Evolutionary conservation across 768 basidiomycete species (phyloP).

Genomic region (Lactarius tabidus): DNA sequence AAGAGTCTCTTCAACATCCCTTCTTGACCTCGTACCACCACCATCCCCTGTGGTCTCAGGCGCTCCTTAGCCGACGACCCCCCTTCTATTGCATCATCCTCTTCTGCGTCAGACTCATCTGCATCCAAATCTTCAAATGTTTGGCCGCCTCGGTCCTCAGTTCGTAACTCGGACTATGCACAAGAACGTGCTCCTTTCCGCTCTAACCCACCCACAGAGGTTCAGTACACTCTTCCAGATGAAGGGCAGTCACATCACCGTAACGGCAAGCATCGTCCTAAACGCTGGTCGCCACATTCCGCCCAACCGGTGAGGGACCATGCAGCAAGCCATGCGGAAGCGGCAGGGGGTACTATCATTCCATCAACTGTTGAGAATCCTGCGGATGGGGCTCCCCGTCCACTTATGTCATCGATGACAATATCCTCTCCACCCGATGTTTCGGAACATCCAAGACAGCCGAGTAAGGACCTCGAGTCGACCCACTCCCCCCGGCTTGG

Average conservation of each 20-base stretch:
- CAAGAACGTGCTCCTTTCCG: not conserved
- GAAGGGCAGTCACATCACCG: not conserved
- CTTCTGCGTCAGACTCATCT: conserved; percentile 11
- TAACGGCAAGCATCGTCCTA: conserved; percentile 3
- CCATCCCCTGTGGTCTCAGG: no score
- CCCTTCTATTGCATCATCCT: no score
- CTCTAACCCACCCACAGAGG: not conserved
- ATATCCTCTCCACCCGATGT: conserved; percentile 6
- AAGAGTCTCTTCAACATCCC: no score
- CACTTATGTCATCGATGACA: conserved; percentile 11
- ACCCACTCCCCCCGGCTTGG: conserved; percentile 41
- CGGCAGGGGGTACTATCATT: not conserved
- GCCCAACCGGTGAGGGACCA: not conserved
- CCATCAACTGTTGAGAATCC: not conserved
- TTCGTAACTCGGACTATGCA: conserved; percentile 2
- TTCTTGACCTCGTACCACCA: no score
- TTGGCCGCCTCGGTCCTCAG: not conserved
- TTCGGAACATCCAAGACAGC: conserved; percentile 24
- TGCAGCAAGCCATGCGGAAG: conserved; percentile 3
- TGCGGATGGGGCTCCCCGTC: not conserved
- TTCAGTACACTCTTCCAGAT: not conserved
- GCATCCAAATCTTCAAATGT: not conserved
- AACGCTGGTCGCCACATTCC: conserved; percentile 5
- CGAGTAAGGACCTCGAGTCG: conserved; percentile 30
- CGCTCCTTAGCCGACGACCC: no score